Percentiles rank a stretch among this genome's conserved stretches.
phyloP scores from a whole-genome alignment of 2,329 filamentous ascomycete species.

The Cryphonectria carpinicola region DNA sequence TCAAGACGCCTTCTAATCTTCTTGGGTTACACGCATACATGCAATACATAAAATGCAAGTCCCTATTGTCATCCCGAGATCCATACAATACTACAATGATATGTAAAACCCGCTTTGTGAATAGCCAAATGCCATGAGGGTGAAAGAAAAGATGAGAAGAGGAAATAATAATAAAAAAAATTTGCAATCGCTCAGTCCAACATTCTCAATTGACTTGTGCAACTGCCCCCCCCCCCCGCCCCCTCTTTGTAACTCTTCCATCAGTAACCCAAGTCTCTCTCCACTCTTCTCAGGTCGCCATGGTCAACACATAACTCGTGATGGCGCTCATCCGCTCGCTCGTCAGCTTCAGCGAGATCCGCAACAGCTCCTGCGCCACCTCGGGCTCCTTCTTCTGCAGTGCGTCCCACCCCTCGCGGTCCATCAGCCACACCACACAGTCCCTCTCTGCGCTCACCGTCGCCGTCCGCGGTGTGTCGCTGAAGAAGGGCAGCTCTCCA shows the following conservation, averaged over 20 bases:
- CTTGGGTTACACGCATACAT: not conserved
- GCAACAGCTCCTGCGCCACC: conserved; percentile 81
- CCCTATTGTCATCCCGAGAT: not conserved
- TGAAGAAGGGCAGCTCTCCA: conserved; percentile 95
- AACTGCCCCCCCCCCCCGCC: not conserved
- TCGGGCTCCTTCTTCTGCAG: conserved; percentile 75
- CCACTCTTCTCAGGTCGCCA: conserved; percentile 45
- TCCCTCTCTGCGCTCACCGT: conserved; percentile 83
- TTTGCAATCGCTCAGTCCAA: not conserved
- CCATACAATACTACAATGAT: not conserved
- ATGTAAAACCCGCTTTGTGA: not conserved
- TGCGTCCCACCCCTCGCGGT: conserved; percentile 69
- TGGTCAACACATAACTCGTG: conserved; percentile 58
- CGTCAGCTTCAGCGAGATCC: conserved; percentile 88
- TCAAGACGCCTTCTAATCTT: not conserved
- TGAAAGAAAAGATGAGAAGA: not conserved
- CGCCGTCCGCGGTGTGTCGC: conserved; percentile 83
- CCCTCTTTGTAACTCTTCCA: not conserved
- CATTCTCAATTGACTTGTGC: not conserved
- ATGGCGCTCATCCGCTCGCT: conserved; percentile 85
- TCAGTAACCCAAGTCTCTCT: not conserved
- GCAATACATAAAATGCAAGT: not conserved
- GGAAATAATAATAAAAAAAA: not conserved
- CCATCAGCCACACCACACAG: conserved; percentile 82
- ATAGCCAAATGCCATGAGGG: not conserved